Base-by-base conservation (phyloP, 352 stramenopile genomes). In the Phytopythium helicoides region DNA sequence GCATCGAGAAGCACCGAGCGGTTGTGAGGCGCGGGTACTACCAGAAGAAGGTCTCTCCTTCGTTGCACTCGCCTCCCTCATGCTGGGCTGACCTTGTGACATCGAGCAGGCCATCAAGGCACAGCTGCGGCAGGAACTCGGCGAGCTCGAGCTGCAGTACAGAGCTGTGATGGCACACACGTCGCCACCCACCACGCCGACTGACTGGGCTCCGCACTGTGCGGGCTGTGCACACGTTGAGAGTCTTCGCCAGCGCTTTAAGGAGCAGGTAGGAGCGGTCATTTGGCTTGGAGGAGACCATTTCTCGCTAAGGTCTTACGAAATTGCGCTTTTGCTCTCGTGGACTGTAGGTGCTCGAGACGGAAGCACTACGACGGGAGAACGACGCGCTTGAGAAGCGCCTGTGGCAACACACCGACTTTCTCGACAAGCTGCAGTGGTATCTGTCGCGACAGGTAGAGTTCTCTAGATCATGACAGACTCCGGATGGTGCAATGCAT, bases 21-120 rank as follows among this genome's bases (percentile, higher is more conserved):
- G 55, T 72, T 12, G 64, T 72, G 36, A 64, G 66, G 12, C 52
- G 64, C 15, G 52, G 52, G 12, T 68, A 72, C 54, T 72, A 72
- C 54, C 54, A 71, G 47, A 71, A 71, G 40, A 54, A 65, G 51
- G 58, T 71, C 25, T 39, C 22, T 35, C 40, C n/a, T 22, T 8
- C 3, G 18, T n/a, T 25, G n/a, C 7, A 19, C 36, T 1, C n/a
- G n/a, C n/a, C n/a, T n/a, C n/a, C n/a, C n/a, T n/a, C n/a, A n/a
- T n/a, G n/a, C n/a, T 33, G 28, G 28, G 6, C 4, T 18, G 38
- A 12, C 6, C 38, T 25, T 44, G 38, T 44, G 23, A 23, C 12
- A 31, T 36, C 34, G 14, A 28, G 12, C 31, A 65, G 58, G 53
- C 52, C 28, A 40, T 62, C 41, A 68, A 72, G 52, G 44, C 38